Evolutionary conservation across 805 yeast species (phyloP), one percentile per base, ranked within the genome.

Genomic region (Candida saitoana): DNA sequence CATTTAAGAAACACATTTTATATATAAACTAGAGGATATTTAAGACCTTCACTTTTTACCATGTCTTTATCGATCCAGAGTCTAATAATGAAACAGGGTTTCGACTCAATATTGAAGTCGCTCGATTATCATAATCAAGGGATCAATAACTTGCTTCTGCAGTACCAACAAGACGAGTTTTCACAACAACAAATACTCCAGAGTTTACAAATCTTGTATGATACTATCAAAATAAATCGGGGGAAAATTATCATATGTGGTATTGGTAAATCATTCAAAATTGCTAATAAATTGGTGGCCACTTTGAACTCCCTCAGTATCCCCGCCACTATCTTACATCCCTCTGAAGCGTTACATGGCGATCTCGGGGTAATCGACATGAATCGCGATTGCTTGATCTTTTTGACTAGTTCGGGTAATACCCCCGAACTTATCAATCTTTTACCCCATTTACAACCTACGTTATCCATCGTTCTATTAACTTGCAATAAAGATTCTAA

Each of bases 281-380:
- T 88, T 25, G 95, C 88, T 11, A 69, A 75, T 43, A 88, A 88
- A 61, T 65, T 83, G 11, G 87, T 79, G 40, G 95, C 96, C 7
- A 88, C 96, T 3, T 66, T 88, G 60, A 86, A 84, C 55, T 87
- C 96, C 0, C 68, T 89, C 44, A 81, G 89, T 22, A 73, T 88
- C 39, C 80, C 78, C 39, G 71, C 95, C 0, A 76, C 79, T 0
- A 51, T 75, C 1, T 63, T 88, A 41, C 96, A 88, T 56, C 96
- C 96, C 0, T 67, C 86, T 3, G 96, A 88, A 46, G 96, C 96
- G 0, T 65, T 89, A 15, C 96, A 88, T 58, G 96, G 96, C 4
- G 96, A 88, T 59, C 71, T 88, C 51, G 96, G 96, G 2, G 62
- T 82, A 30, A 63, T 89, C 6, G 62, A 76, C 39, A 77, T 74